Evolutionary conservation across 306 rosid genomes (phyloP), one percentile per base, ranked within the genome.

Genomic region (Oemleria cerasiformis): DNA sequence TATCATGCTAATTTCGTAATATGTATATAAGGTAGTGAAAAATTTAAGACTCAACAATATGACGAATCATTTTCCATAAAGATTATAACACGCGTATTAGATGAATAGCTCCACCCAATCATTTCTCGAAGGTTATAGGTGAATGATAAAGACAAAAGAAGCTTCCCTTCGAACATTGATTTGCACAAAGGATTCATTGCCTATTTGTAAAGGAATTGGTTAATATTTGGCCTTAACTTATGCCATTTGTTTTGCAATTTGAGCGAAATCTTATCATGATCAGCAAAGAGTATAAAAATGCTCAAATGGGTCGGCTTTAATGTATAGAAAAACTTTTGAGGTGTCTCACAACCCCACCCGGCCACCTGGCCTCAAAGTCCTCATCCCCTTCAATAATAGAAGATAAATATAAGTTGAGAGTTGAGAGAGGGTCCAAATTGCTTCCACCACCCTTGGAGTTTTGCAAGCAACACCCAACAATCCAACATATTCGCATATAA

Each of bases 361-460:
- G 5, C 11, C 30, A 1, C 2, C 30, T 25, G 14, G 7, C 1
- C 4, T 13, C 12, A 0, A 12, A 45, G 5, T 45, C 5, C 40
- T 9, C 40, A 11, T 41, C 44, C 44, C 9, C 44, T 41, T 3
- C 44, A 45, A 45, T 45, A 45, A 45, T 45, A 51, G 44, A 25
- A 34, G 8, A 67, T 67, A 67, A 40, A 17, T 49, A 43, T n/a
- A n/a, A n/a, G n/a, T n/a, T n/a, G n/a, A n/a, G n/a, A 25, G 30
- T 25, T 25, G 30, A 25, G 1, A 25, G 2, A 25, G 30, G 30
- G 30, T 25, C 30, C 15, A 3, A 13, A 25, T 34, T 10, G 38
- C 8, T 49, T 49, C 71, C 71, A 48, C 58, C 5, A 9, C 44
- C 9, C 17, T 34, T 67, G 71, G 59, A 67, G n/a, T 3, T 67